phyloP scores from a whole-genome alignment of 106 monocot species.

The Allium fistulosum region DNA sequence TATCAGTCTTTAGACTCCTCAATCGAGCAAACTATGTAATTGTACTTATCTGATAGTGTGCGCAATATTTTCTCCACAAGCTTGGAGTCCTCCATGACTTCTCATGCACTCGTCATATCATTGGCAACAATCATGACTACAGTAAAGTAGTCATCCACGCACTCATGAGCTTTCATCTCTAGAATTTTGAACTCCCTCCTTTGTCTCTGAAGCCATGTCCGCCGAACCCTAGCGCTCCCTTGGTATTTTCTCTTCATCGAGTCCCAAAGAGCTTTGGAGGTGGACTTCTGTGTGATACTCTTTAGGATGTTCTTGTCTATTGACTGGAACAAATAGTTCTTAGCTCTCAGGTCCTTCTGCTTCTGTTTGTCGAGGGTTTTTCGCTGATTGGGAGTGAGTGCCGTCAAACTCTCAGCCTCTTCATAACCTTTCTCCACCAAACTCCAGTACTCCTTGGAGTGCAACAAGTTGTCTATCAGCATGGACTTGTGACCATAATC shows the following conservation, averaged over 20 bases:
- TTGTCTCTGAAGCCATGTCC: no score
- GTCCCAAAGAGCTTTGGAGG: not conserved
- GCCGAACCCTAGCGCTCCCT: no score
- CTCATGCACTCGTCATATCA: not conserved
- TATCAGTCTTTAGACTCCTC: not conserved
- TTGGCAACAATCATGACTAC: not conserved
- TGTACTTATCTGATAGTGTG: slow-evolving; percentile 2
- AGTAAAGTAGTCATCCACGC: not conserved
- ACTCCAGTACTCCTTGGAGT: not conserved
- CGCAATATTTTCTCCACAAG: not conserved
- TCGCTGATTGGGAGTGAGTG: not conserved
- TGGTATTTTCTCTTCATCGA: no score
- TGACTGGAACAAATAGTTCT: not conserved
- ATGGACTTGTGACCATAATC: not conserved
- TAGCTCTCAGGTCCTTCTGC: not conserved
- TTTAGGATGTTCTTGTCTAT: not conserved
- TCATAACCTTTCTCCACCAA: not conserved
- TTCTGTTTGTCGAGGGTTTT: not conserved
- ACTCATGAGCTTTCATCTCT: no score
- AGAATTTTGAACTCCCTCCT: no score
- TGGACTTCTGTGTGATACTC: not conserved
- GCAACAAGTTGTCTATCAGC: not conserved
- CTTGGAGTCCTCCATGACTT: not conserved
- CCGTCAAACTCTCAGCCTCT: not conserved
- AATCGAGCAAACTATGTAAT: not conserved